Conservation (phyloP, 352 stramenopile genomes). For the Phytopythium aichiense region DNA sequence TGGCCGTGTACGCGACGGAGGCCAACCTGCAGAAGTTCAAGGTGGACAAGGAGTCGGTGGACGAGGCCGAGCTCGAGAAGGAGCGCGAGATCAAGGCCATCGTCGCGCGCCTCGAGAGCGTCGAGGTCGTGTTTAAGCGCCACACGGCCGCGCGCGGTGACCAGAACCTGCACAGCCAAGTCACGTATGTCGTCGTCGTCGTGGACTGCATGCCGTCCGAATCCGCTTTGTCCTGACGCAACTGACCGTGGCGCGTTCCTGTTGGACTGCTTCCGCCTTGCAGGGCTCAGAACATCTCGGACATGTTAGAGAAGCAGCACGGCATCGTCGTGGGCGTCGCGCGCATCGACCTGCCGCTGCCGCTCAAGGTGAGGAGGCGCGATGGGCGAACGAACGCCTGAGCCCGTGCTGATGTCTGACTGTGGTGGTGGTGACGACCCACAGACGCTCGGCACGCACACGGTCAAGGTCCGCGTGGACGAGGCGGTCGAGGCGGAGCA, state of each 20-base stretch:
- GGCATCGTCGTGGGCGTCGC: slow-evolving; percentile 77
- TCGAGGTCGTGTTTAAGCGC: slow-evolving; percentile 77
- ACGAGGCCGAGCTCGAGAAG: slow-evolving; percentile 47
- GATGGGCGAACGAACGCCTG: not conserved
- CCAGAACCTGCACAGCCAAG: slow-evolving; percentile 57
- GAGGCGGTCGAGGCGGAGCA: slow-evolving; percentile 72
- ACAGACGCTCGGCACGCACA: slow-evolving; percentile 71
- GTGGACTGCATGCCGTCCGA: not conserved
- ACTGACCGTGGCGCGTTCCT: not conserved
- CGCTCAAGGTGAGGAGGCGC: slow-evolving; percentile 53
- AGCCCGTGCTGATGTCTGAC: not conserved
- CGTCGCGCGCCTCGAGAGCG: slow-evolving; percentile 48
- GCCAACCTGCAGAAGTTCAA: slow-evolving; percentile 87
- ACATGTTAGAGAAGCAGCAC: slow-evolving; percentile 83
- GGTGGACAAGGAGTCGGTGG: slow-evolving; percentile 53
- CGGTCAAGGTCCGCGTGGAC: slow-evolving; percentile 80
- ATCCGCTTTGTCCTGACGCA: not conserved
- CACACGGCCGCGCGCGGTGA: slow-evolving; percentile 63
- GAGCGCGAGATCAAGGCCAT: slow-evolving; percentile 63
- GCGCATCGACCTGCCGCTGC: slow-evolving; percentile 62
- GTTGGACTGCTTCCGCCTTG: not conserved
- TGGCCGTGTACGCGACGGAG: slow-evolving; percentile 91
- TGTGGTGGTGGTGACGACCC: not conserved
- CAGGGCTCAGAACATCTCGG: slow-evolving; percentile 78
- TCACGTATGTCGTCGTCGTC: slow-evolving; percentile 35